phyloP scores from a whole-genome alignment of 2,329 filamentous ascomycete genomes.

The Paraphaeosphaeria minitans region DNA sequence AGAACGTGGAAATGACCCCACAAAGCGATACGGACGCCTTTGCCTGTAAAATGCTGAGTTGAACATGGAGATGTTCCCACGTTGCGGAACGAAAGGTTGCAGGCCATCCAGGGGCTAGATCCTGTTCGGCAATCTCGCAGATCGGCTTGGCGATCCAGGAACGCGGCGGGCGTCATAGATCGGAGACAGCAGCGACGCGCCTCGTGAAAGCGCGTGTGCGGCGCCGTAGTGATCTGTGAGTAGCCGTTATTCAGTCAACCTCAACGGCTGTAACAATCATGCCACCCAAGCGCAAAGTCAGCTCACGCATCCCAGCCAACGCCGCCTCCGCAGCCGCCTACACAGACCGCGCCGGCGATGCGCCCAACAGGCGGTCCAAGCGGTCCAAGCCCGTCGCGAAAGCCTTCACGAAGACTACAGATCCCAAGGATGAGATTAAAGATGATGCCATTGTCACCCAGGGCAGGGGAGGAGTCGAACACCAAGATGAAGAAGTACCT shows the following conservation, averaged over 20 bases:
- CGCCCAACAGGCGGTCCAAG: conserved; percentile 46
- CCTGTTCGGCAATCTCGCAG: conserved; percentile 6
- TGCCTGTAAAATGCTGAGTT: neutral
- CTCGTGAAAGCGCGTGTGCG: neutral
- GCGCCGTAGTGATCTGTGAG: neutral
- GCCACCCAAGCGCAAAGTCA: conserved; percentile 41
- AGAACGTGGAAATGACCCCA: too few species aligned
- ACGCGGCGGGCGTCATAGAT: conserved; percentile 10
- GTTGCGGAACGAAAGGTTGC: neutral
- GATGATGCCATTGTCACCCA: conserved; percentile 20
- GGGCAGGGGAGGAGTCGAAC: conserved; percentile 23
- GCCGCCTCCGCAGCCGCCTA: conserved; percentile 38
- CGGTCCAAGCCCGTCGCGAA: conserved; percentile 35
- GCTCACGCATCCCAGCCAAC: conserved; percentile 25
- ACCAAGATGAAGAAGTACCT: conserved; percentile 13
- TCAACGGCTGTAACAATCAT: conserved; percentile 21
- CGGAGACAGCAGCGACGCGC: conserved; percentile 2
- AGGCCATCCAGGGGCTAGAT: conserved; percentile 1
- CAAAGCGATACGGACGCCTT: too few species aligned
- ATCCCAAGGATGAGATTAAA: neutral
- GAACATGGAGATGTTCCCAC: neutral
- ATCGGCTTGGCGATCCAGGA: conserved; percentile 10
- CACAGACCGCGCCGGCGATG: conserved; percentile 39
- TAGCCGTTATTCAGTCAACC: neutral
- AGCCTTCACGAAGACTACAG: conserved; percentile 23